These are phyloP conservation scores for Parathielavia hyrcaniae DNA, from an alignment of 495 filamentous ascomycete species.

Conservation along the genomic window DNA sequence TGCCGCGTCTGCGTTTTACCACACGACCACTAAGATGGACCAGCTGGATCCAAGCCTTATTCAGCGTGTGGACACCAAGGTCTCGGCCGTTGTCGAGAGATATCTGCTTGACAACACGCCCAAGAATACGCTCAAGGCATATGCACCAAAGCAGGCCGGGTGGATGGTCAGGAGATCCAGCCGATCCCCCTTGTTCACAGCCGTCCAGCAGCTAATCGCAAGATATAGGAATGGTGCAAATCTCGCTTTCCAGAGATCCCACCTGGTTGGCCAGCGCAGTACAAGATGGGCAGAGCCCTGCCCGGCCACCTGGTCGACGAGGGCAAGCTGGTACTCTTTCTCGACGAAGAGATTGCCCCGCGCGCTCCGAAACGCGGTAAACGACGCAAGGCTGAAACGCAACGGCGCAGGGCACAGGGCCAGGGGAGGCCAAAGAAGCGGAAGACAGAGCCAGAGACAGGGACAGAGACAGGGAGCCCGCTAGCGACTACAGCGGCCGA, in stretches of 20 bases:
- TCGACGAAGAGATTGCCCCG: constrained; percentile 2
- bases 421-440: background rate
- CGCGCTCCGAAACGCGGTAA: constrained; percentile 4
- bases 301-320: constrained; percentile 4
- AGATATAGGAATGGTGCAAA: background rate
- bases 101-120: constrained; percentile 1
- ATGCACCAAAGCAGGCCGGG: no score
- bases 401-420: background rate
- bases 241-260: background rate
- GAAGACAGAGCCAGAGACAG: no score
- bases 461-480: no score
- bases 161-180: no score
- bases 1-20: no score
- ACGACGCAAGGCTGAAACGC: constrained; percentile 1
- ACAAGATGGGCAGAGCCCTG: constrained; percentile 4
- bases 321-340: constrained; percentile 3
- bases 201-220: no score
- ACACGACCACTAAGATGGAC: background rate
- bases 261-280: background rate
- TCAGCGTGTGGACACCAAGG: background rate
- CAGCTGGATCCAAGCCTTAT: background rate
- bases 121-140: no score
- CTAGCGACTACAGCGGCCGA: background rate
- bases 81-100: background rate
- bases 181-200: no score